Evolutionary conservation across 2,329 filamentous ascomycete genomes (phyloP), one percentile per base, ranked within the genome.

Genomic region (Ophiostoma triangulosporum): DNA sequence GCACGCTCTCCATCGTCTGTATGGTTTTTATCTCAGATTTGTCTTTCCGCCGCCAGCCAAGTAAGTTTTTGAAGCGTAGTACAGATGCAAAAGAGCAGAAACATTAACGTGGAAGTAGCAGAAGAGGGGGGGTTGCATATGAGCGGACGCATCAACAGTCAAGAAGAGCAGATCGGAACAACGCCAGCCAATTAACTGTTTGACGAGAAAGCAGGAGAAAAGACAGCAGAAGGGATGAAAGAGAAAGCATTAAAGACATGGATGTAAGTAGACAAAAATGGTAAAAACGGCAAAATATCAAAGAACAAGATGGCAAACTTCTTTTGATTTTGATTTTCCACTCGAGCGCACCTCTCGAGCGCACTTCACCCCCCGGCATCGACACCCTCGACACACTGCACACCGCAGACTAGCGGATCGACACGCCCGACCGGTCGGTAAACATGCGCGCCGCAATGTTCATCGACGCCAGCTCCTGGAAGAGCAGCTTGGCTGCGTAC

Each of bases 391-490:
- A 45, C 20, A 45, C 40, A 17, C 20, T 26, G n/a, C n/a, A n/a
- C n/a, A n/a, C n/a, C n/a, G n/a, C 40, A 38, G 17, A 12, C 46
- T 69, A 85, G 59, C 85, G 78, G 59, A 88, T 80, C 43, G 81
- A 82, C 54, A 87, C 81, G 53, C 85, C 86, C 15, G 84, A 88
- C 56, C 86, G 74, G 66, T 87, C 86, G 36, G 91, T 97, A 68
- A 95, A 98, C 89, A 98, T 91, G 67, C 93, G 84, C 31, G 91
- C 85, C 11, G 93, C 91, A 68, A 98, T 97, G 69, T 97, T 97
- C 93, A 98, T 98, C 50, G 89, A 84, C 65, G 90, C 88, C 61
- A 98, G 74, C 73, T 98, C 93, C 73, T 98, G 93, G 83, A 98
- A 98, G 50, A 98, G 80, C 50, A 98, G 77, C 74, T 98, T 98